A percentile compares a stretch with the other conserved stretches of the same genome.
Conservation (phyloP, 2,329 filamentous ascomycete species). For the Talaromyces sp. region DNA sequence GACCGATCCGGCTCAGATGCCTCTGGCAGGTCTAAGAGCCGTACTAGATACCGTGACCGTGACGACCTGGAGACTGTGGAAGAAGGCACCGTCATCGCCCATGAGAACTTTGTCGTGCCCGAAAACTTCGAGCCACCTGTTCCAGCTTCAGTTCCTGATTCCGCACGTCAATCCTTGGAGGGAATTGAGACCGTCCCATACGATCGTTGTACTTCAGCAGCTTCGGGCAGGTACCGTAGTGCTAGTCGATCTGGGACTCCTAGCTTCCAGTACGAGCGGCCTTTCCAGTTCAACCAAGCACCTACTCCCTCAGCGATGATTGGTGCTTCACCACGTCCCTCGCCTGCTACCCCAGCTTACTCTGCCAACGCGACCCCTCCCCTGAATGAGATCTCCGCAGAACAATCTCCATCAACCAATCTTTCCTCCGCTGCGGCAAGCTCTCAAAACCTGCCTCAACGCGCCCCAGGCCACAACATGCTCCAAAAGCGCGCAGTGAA, state of each 20-base stretch:
- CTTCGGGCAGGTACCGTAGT: conserved; percentile 43
- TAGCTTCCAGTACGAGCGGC: conserved; percentile 38
- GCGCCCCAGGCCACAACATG: conserved; percentile 31
- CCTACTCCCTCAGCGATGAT: conserved; percentile 37
- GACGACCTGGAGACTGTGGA: conserved; percentile 58
- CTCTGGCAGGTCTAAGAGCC: conserved; percentile 58
- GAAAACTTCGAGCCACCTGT: conserved; percentile 30
- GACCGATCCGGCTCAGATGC: conserved; percentile 60
- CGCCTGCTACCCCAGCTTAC: conserved; percentile 50
- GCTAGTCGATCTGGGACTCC: conserved; percentile 41
- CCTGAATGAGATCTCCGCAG: conserved; percentile 48
- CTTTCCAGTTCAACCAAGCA: conserved; percentile 31
- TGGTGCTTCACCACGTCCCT: conserved; percentile 45
- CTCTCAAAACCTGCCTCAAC: conserved; percentile 28
- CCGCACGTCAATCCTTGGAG: conserved; percentile 43
- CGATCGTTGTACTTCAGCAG: conserved; percentile 43
- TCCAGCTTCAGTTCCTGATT: conserved; percentile 33
- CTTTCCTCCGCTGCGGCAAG: conserved; percentile 21
- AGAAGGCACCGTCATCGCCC: conserved; percentile 44
- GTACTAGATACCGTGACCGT: conserved; percentile 54
- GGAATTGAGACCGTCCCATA: conserved; percentile 28
- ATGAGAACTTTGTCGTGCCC: conserved; percentile 29
- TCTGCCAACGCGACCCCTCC: conserved; percentile 59
- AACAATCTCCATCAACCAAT: conserved; percentile 43
- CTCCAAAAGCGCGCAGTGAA: conserved; percentile 61